phyloP scores from a whole-genome alignment of 352 stramenopile genomes.

The Phytophthora sansomeana region DNA sequence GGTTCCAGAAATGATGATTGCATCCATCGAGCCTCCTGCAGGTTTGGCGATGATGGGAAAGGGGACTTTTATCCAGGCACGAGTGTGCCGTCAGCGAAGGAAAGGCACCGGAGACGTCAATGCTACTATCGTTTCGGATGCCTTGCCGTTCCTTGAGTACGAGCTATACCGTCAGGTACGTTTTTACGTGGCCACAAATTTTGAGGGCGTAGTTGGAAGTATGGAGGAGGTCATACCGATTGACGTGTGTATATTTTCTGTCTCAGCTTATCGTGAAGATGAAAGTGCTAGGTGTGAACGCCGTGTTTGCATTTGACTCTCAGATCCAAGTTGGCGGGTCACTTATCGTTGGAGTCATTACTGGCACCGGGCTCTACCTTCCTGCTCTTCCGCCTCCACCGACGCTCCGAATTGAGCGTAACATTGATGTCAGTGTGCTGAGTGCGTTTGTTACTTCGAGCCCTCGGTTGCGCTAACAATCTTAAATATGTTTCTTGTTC shows the following conservation, averaged over 20 bases:
- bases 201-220: too few relatives aligned
- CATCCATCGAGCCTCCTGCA: conserved; percentile 88
- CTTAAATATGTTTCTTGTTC: conserved; percentile 7
- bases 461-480: not conserved
- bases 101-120: conserved; percentile 95
- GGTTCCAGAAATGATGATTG: conserved; percentile 96
- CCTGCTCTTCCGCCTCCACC: conserved; percentile 95
- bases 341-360: conserved; percentile 92
- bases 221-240: conserved; percentile 1
- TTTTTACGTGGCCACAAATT: conserved; percentile 1
- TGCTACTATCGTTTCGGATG: conserved; percentile 96
- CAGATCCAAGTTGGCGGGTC: conserved; percentile 93
- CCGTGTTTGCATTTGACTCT: conserved; percentile 94
- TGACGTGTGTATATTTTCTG: not conserved
- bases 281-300: conserved; percentile 96
- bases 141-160: conserved; percentile 98
- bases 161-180: conserved; percentile 96
- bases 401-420: conserved; percentile 94
- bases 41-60: conserved; percentile 90
- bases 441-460: not conserved
- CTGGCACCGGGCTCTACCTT: conserved; percentile 92
- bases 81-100: conserved; percentile 93
- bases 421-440: conserved; percentile 91
- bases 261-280: conserved; percentile 87
- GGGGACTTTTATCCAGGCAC: conserved; percentile 96